A percentile compares a stretch with the other conserved stretches of the same genome.
Evolutionary conservation across 495 filamentous ascomycete genomes (phyloP).

Genomic region (Xylaria telfairii): DNA sequence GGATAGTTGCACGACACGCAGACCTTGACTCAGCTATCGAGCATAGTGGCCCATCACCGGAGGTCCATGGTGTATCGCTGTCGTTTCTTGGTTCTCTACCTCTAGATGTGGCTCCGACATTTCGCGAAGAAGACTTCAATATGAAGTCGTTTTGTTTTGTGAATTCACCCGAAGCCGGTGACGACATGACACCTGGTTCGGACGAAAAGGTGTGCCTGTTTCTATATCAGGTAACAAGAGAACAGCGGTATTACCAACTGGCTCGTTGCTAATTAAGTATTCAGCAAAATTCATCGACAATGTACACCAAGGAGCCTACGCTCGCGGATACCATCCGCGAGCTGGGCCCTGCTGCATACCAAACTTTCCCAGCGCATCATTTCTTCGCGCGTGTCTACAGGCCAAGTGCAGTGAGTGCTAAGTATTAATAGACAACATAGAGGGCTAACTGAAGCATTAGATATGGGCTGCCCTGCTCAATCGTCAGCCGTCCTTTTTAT

Average conservation of each 20-base stretch:
- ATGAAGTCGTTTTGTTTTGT: constrained; percentile 45
- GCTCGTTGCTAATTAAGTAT: not conserved
- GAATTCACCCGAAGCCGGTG: constrained; percentile 35
- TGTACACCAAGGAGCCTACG: constrained; percentile 38
- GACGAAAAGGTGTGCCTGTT: constrained; percentile 48
- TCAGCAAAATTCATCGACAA: constrained; percentile 39
- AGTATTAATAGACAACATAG: not conserved
- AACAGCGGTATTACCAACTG: not conserved
- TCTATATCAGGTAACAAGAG: constrained; percentile 50
- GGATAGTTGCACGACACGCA: constrained; percentile 47
- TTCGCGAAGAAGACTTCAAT: constrained; percentile 43
- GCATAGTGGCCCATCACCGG: constrained; percentile 30
- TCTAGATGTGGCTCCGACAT: constrained; percentile 38
- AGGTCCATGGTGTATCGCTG: constrained; percentile 26
- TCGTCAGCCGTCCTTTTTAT: constrained; percentile 50
- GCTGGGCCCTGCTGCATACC: constrained; percentile 48
- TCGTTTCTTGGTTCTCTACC: constrained; percentile 23
- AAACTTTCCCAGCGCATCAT: constrained; percentile 53
- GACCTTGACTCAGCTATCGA: constrained; percentile 30
- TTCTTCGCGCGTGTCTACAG: constrained; percentile 57
- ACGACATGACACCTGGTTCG: constrained; percentile 10
- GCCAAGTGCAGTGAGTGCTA: constrained; percentile 45
- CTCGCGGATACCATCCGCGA: constrained; percentile 42
- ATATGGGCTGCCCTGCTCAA: constrained; percentile 51
- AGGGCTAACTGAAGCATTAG: constrained; percentile 37